Conservation (phyloP, 495 filamentous ascomycete species). For the Cercophora newfieldiana region DNA sequence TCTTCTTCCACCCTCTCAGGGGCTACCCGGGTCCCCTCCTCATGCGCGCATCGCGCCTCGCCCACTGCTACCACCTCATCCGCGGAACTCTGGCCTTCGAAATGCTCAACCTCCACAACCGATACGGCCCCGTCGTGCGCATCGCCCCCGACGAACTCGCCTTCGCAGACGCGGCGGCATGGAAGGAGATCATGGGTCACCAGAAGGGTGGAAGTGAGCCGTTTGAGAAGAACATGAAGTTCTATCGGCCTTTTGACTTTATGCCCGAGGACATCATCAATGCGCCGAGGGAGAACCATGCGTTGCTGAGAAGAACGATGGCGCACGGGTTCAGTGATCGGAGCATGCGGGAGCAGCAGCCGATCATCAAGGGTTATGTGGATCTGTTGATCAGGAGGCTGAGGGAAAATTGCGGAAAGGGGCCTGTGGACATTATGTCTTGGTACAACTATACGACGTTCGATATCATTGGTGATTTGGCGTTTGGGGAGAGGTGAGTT, state of each 20-base stretch:
- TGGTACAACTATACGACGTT: slow-evolving; percentile 65
- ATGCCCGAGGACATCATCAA: slow-evolving; percentile 35
- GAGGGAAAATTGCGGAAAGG: slow-evolving; percentile 32
- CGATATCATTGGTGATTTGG: slow-evolving; percentile 62
- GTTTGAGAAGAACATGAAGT: slow-evolving; percentile 34
- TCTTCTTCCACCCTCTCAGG: slow-evolving; percentile 54
- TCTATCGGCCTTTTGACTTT: slow-evolving; percentile 33
- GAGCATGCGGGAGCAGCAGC: slow-evolving; percentile 47
- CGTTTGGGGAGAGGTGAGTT: slow-evolving; percentile 51
- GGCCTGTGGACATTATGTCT: slow-evolving; percentile 44
- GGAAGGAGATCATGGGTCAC: slow-evolving; percentile 58
- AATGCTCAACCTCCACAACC: slow-evolving; percentile 46
- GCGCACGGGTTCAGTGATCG: slow-evolving; percentile 57
- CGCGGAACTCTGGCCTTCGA: slow-evolving; percentile 43
- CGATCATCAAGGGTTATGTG: slow-evolving; percentile 45
- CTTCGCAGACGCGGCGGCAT: slow-evolving; percentile 50
- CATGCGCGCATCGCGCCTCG: slow-evolving; percentile 40
- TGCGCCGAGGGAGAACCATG: slow-evolving; percentile 43
- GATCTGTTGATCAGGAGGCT: slow-evolving; percentile 50
- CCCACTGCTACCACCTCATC: slow-evolving; percentile 29
- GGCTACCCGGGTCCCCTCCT: slow-evolving; percentile 51
- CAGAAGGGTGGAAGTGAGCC: slow-evolving; percentile 29
- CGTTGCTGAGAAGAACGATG: slow-evolving; percentile 45
- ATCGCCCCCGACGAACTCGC: slow-evolving; percentile 55
- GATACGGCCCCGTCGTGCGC: slow-evolving; percentile 57